Evolutionary conservation across 2,329 filamentous ascomycete genomes (phyloP), one percentile per base, ranked within the genome.

Genomic region (Podosphaera aphanis): DNA sequence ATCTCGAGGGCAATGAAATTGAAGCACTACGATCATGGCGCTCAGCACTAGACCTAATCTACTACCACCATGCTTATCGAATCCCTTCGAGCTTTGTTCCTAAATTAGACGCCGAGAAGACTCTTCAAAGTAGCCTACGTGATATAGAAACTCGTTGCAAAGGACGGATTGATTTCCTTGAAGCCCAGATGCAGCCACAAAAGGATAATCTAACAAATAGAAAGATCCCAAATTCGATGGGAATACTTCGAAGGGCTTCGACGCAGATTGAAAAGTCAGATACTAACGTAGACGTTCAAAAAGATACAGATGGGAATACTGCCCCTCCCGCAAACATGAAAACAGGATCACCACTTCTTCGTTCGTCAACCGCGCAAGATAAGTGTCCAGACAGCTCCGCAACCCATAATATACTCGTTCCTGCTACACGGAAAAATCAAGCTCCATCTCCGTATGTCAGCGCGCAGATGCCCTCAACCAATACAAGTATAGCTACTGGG

Each of bases 21-120:
- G 88, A 95, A 68, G 88, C 90, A 13, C 72, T 93, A 61, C 73
- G 83, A 57, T 86, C 83, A 58, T 98, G 90, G 90, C 81, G 75
- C 59, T 74, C 75, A 48, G 88, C 86, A 3, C 77, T 95, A 46
- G 80, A 88, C 52, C 79, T 86, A 51, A 93, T 98, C 56, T 79
- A 82, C 60, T 82, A 86, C 56, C 79, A 90, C 63, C 81, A 85
- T 60, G 76, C 82, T 48, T 82, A 79, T 60, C 77, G 77, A 57
- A 69, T 82, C 37, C 73, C 80, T 40, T 68, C 75, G 41, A 75
- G 70, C 50, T 82, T 82, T 58, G 66, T 69, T 11, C 77, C 83
- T 18, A 75, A 76, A 56, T 79, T 76, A 44, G 83, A 92, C 62
- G 92, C 83, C 1, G 88, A 95, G 59, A 79, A 74, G 55, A 78